These are phyloP conservation scores for Geotrichum siamense DNA, from an alignment of 1,139 yeast genomes.

Conservation along the genomic window DNA sequence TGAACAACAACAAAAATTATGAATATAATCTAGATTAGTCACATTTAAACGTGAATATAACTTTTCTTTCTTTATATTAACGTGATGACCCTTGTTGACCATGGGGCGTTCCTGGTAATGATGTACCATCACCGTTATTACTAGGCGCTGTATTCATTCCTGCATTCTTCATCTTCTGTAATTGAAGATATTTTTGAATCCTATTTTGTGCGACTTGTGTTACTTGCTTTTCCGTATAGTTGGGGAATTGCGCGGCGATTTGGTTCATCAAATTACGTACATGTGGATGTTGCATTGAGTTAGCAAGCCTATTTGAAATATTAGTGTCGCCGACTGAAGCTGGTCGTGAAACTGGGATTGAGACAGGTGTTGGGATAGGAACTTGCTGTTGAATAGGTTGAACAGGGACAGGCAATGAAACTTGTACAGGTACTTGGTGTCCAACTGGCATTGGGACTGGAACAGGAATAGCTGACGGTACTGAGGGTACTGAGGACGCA, in stretches of 20 bases:
- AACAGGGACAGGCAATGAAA: conserved; percentile 2
- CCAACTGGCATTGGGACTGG: conserved; percentile 13
- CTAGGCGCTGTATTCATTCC: background rate
- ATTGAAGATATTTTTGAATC: conserved; percentile 42
- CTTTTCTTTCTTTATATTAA: too few species aligned
- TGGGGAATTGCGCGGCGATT: conserved; percentile 63
- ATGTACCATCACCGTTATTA: too few species aligned
- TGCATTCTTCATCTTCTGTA: conserved; percentile 20
- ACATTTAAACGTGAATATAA: too few species aligned
- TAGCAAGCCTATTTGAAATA: conserved; percentile 11
- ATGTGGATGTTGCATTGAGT: conserved; percentile 35
- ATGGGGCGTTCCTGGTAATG: too few species aligned
- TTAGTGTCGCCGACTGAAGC: conserved; percentile 8
- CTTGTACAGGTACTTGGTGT: background rate
- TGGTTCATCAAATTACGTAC: conserved; percentile 64
- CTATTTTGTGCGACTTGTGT: conserved; percentile 66
- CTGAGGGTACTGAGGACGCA: conserved; percentile 19
- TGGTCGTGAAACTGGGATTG: conserved; percentile 10
- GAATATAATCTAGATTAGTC: too few species aligned
- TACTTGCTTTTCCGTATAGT: conserved; percentile 61
- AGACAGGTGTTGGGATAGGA: conserved; percentile 8
- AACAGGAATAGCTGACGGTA: conserved; percentile 18
- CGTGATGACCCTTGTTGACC: too few species aligned
- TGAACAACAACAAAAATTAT: too few species aligned
- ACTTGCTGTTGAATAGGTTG: conserved; percentile 3